Evolutionary conservation across 345 rosid genomes (phyloP).

Genomic region (Citrus glauca): DNA sequence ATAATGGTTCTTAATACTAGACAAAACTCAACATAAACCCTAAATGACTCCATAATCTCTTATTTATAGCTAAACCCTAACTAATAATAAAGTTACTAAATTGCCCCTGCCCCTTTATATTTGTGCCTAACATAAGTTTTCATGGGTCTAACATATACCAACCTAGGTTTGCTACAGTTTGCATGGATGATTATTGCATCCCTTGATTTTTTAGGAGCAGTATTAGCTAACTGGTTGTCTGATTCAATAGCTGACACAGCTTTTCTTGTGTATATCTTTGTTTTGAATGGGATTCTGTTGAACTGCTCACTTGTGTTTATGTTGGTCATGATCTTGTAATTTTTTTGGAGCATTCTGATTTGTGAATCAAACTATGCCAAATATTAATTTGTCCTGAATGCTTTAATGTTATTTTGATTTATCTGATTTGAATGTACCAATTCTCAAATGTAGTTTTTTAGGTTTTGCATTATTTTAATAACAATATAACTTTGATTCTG

Average conservation of each 20-base stretch:
- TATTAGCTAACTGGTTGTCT: not conserved
- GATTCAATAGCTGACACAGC: not conserved
- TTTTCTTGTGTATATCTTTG: not conserved
- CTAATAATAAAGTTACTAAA: too few relatives aligned
- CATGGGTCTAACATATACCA: not conserved
- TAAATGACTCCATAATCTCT: too few relatives aligned
- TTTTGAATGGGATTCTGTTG: not conserved
- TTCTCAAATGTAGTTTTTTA: not conserved
- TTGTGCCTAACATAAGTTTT: too few relatives aligned
- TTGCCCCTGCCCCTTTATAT: too few relatives aligned
- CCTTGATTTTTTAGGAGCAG: not conserved
- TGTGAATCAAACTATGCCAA: not conserved
- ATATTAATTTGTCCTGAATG: not conserved
- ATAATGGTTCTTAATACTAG: too few relatives aligned
- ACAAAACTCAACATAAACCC: too few relatives aligned
- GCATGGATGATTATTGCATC: not conserved
- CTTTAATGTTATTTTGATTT: not conserved
- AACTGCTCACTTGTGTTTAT: not conserved
- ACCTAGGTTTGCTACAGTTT: not conserved
- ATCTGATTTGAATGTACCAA: not conserved
- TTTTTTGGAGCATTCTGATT: not conserved
- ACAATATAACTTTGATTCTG: not conserved
- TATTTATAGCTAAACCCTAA: too few relatives aligned
- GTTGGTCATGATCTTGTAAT: not conserved
- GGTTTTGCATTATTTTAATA: not conserved